Evolutionary conservation across 1,284 basidiomycete genomes (phyloP), one percentile per base, ranked within the genome.

Genomic region (Marasmius fiardii): DNA sequence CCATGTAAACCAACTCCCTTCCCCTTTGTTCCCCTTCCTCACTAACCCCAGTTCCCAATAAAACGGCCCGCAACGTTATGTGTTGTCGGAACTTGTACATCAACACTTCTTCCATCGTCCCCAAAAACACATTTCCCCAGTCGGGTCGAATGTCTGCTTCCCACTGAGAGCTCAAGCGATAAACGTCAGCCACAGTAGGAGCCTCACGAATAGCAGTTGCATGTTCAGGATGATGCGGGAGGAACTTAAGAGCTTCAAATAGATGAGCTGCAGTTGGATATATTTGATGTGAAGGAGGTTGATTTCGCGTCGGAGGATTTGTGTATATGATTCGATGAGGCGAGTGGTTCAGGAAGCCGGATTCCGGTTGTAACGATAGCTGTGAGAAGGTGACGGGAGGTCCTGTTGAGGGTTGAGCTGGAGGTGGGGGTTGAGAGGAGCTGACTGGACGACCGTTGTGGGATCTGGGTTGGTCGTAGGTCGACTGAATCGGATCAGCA

Each of bases 221-320:
- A 23, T 86, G 60, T 1, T 80, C 77, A 0, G 78, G 75, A 5
- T 71, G 68, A 33, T 71, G 65, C 0, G 71, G 71, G 51, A 82
- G 62, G 64, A 84, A 90, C 64, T 86, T 86, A 59, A 86, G 70
- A 8, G 86, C 86, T 67, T 90, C 86, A 43, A 82, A 75, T 14
- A 90, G 71, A 62, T 90, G 88, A 58, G 81, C 67, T 2, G 83
- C 87, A 2, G 80, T 85, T 5, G 85, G 83, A 59, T 83, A 90
- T 43, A 70, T 68, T 51, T 73, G 72, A 18, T 16, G n/a, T 7
- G 14, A 18, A n/a, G 39, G 11, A n/a, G 39, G 5, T 4, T 41
- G 39, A 41, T 20, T 20, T 18, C n/a, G 14, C 39, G 39, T 16
- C n/a, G 4, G 16, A 14, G 39, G 39, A 33, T 78, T 73, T 44